Evolutionary conservation across 495 filamentous ascomycete species (phyloP), one percentile per base, ranked within the genome.

Genomic region (Aspergillus bertholletiae): DNA sequence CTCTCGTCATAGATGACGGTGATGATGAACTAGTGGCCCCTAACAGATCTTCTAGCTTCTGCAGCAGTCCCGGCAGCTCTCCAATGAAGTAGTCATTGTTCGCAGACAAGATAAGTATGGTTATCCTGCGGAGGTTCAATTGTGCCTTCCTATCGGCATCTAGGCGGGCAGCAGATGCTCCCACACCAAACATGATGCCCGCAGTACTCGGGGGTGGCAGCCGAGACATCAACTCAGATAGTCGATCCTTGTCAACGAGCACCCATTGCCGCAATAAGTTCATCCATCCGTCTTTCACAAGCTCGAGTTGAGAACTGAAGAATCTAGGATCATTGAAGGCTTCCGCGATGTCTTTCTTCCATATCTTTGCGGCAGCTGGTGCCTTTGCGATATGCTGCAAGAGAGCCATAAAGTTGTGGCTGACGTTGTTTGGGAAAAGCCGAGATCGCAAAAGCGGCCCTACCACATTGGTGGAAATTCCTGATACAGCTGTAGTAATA

Each of bases 161-260:
- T 40, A 91, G 76, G 54, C 94, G 80, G n/a, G 94, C 94, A 21
- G 92, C 93, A 30, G 88, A 92, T 7, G 94, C 95, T 47, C 94
- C 94, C 5, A 99, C 94, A 21, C 94, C 94, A 57, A 99, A 99
- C 67, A 99, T 90, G 51, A 97, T 96, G 15, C 94, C 95, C 0
- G 94, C 95, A n/a, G 94, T 88, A 15, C 90, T 90, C 8, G 94
- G 94, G 3, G 92, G 80, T 6, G 88, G 84, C 32, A 97, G 77
- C 23, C 91, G 84, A 35, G 80, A 76, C 13, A 97, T 67, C 3
- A 96, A 72, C 52, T 97, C 95, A 1, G 84, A 73, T 68, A 99
- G 81, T 18, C 89, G 83, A 53, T 97, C 94, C 66, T 94, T 96
- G 61, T 99, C 94, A 17, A 78, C 80, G 15, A 93, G 69, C 15